Conservation (phyloP, 257 asterid species). For the Fraxinus pennsylvanica region DNA sequence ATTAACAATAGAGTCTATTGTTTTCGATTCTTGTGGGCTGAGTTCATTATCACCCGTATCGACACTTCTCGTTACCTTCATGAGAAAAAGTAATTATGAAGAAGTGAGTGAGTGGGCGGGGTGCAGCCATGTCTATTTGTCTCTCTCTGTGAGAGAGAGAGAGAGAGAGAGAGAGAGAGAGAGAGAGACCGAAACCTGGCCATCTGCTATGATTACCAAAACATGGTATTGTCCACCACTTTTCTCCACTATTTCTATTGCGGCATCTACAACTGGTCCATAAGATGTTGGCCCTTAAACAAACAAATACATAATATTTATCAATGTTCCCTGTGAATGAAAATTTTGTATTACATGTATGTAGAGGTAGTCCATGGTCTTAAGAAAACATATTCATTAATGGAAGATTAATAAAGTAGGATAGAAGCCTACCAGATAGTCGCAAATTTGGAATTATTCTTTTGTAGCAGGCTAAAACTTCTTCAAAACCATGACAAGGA, state of each 20-base stretch:
- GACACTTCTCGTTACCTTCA: conserved; percentile 76
- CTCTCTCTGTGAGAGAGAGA: neutral
- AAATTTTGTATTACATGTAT: conserved; percentile 9
- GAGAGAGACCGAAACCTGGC: conserved; percentile 55
- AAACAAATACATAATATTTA: neutral
- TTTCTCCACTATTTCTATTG: conserved; percentile 79
- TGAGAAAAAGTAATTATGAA: conserved; percentile 24
- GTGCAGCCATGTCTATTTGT: conserved; percentile 18
- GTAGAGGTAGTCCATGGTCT: conserved; percentile 16
- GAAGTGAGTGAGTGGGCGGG: conserved; percentile 10
- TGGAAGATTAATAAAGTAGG: neutral
- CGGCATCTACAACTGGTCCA: conserved; percentile 83
- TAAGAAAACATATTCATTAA: conserved; percentile 14
- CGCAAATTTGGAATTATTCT: conserved; percentile 57
- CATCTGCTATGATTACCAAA: conserved; percentile 83
- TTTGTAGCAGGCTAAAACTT: conserved; percentile 77
- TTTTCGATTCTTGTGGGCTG: conserved; percentile 70
- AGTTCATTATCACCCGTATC: conserved; percentile 48
- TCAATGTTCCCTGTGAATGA: conserved; percentile 12
- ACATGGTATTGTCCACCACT: conserved; percentile 86
- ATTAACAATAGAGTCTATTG: conserved; percentile 65
- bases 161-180: conserved; percentile 13
- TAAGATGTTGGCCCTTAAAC: conserved; percentile 79
- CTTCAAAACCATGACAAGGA: conserved; percentile 88
- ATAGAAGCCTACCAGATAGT: conserved; percentile 64